Evolutionary conservation across 2,329 filamentous ascomycete genomes (phyloP).

Genomic region (Xylaria sp.): DNA sequence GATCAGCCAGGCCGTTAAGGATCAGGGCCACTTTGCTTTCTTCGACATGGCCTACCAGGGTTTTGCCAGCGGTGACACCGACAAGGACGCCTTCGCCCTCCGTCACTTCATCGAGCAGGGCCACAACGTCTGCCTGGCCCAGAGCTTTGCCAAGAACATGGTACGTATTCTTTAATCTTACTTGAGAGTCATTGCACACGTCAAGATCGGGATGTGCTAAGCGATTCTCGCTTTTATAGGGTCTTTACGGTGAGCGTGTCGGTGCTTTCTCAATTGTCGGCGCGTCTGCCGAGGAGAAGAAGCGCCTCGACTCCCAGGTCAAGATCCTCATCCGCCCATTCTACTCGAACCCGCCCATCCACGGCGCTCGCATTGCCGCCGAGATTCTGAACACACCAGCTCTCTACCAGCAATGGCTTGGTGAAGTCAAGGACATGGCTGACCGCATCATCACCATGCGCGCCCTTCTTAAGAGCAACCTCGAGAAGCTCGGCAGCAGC

Average conservation of each 20-base stretch:
- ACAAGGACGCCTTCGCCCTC: conserved; percentile 89
- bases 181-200: not conserved
- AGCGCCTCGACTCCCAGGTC: conserved; percentile 92
- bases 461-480: conserved; percentile 85
- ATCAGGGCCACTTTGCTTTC: conserved; percentile 84
- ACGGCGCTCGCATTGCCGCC: conserved; percentile 90
- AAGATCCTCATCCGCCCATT: conserved; percentile 96
- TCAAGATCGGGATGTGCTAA: not conserved
- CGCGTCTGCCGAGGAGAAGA: conserved; percentile 82
- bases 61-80: conserved; percentile 86
- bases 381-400: conserved; percentile 81
- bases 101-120: conserved; percentile 91
- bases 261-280: conserved; percentile 93
- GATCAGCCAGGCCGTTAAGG: conserved; percentile 82
- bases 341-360: conserved; percentile 97
- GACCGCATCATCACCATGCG: conserved; percentile 99
- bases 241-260: conserved; percentile 96
- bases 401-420: conserved; percentile 90
- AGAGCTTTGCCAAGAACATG: conserved; percentile 99
- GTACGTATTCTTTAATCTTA: conserved; percentile 39
- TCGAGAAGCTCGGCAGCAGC: conserved; percentile 90
- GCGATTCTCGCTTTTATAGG: conserved; percentile 43
- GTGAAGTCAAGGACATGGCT: conserved; percentile 97
- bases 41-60: conserved; percentile 99
- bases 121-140: conserved; percentile 79